A percentile compares a stretch with the other conserved stretches of the same genome.
Evolutionary conservation across 805 yeast species (phyloP).

Genomic region (Ascoidea asiatica): DNA sequence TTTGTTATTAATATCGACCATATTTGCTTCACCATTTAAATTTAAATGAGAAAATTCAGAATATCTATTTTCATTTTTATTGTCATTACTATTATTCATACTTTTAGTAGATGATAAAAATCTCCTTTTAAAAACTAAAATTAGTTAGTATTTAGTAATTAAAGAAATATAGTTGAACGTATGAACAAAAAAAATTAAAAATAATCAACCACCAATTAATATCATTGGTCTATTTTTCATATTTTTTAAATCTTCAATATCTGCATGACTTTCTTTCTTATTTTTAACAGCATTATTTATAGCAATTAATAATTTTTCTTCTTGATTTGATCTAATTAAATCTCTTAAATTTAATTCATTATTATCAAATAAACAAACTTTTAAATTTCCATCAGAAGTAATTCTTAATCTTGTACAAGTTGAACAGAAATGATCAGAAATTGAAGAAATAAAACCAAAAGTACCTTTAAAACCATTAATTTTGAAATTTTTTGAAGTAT

Average conservation of each 20-base stretch:
- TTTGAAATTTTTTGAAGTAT: slow-evolving; percentile 33
- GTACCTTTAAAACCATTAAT: slow-evolving; percentile 30
- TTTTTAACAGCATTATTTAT: slow-evolving; percentile 31
- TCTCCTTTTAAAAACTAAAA: too few relatives aligned
- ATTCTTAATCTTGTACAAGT: slow-evolving; percentile 38
- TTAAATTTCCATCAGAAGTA: slow-evolving; percentile 40
- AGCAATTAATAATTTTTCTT: slow-evolving; percentile 22
- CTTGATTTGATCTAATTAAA: slow-evolving; percentile 20
- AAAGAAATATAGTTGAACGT: too few relatives aligned
- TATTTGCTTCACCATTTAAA: slow-evolving; percentile 26
- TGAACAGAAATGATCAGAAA: slow-evolving; percentile 39
- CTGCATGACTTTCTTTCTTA: slow-evolving; percentile 40
- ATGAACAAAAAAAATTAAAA: background rate
- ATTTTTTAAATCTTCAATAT: slow-evolving; percentile 29
- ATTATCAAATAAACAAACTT: slow-evolving; percentile 41
- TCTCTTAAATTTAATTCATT: slow-evolving; percentile 35
- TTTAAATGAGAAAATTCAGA: slow-evolving; percentile 24
- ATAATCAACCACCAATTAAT: slow-evolving; percentile 35
- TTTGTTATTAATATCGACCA: slow-evolving; percentile 36
- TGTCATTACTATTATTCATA: too few relatives aligned
- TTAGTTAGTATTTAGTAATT: too few relatives aligned
- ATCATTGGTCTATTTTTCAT: slow-evolving; percentile 43
- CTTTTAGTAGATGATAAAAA: too few relatives aligned
- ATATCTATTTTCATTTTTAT: background rate
- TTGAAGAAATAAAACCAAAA: slow-evolving; percentile 40